Evolutionary conservation across 176 grass and related monocot species (phyloP), one percentile per base, ranked within the genome.

Genomic region (Triticum urartu): DNA sequence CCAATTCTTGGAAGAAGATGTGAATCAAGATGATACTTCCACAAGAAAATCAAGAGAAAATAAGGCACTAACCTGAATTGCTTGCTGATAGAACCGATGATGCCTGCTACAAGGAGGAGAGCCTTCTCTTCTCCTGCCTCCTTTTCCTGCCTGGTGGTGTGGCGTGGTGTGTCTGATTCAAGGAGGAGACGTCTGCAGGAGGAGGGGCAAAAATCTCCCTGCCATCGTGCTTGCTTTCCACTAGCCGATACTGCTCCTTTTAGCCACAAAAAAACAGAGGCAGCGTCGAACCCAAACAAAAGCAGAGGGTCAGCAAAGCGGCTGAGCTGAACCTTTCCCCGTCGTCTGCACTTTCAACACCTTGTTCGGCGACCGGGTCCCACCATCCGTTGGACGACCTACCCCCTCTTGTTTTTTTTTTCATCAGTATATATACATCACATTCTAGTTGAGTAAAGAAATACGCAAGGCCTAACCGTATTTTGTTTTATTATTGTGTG

Each of bases 51-150:
- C 0, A 54, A 18, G 15, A 45, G 50, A 34, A 22, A 45, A 45
- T 13, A 21, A 34, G 78, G 2, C 9, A 71, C 39, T 13, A 22
- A 85, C 87, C 76, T 84, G 65, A 64, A 64, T 17, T 63, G 74
- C 38, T 72, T 50, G 74, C 38, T 64, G 73, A 21, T 25, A 34
- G 25, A 88, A 39, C 11, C 24, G 35, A 87, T 7, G 22, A 87
- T 5, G 22, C 8, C 11, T 76, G 71, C 62, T 6, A 2, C 69
- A 14, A 47, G 10, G 18, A 17, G 35, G 67, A 62, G 32, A 34
- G 15, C 9, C 68, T 79, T 66, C 35, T n/a, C 39, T 42, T 42
- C 43, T 45, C 43, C 43, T 45, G n/a, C n/a, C n/a, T n/a, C n/a
- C n/a, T n/a, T n/a, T n/a, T n/a, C n/a, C n/a, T n/a, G 68, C 20